Evolutionary conservation across 2,329 filamentous ascomycete species (phyloP).

Genomic region (Chaetomium globosum): DNA sequence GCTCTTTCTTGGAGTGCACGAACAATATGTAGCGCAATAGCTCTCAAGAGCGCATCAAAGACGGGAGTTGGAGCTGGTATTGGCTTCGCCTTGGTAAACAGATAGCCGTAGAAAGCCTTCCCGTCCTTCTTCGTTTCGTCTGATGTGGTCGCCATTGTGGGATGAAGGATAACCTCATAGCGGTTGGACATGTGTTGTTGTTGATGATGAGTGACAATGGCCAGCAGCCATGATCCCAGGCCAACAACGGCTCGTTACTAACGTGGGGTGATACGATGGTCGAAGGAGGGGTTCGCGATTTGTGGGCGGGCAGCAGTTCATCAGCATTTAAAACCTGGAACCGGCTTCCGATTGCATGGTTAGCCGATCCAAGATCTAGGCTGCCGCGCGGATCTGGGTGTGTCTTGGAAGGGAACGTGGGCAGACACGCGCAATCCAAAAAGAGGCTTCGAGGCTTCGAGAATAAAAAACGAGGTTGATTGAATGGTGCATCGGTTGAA

Average conservation of each 20-base stretch:
- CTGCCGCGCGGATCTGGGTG: slow-evolving; percentile 17
- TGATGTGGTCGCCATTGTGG: slow-evolving; percentile 38
- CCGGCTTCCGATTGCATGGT: slow-evolving; percentile 1
- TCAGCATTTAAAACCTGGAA: slow-evolving; percentile 15
- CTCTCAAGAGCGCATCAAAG: slow-evolving; percentile 68
- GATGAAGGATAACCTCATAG: slow-evolving; percentile 19
- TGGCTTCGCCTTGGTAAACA: slow-evolving; percentile 68
- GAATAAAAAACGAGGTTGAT: neutral
- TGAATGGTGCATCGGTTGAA: slow-evolving; percentile 14
- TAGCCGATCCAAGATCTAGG: slow-evolving; percentile 21
- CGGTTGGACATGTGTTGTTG: slow-evolving; percentile 15
- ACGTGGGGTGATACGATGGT: slow-evolving; percentile 18
- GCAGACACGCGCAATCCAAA: neutral
- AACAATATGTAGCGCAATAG: slow-evolving; percentile 72
- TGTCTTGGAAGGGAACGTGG: neutral
- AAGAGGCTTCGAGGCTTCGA: slow-evolving; percentile 13
- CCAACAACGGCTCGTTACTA: neutral
- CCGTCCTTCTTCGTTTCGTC: slow-evolving; percentile 34
- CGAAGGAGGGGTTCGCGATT: slow-evolving; percentile 21
- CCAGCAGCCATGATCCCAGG: slow-evolving; percentile 14
- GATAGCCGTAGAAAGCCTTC: slow-evolving; percentile 62
- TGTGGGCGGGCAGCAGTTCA: slow-evolving; percentile 8
- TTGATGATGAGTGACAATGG: slow-evolving; percentile 1
- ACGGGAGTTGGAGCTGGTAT: slow-evolving; percentile 58
- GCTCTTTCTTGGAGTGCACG: slow-evolving; percentile 39